Conservation (phyloP, 352 stramenopile species). For the Pythium oligandrum region DNA sequence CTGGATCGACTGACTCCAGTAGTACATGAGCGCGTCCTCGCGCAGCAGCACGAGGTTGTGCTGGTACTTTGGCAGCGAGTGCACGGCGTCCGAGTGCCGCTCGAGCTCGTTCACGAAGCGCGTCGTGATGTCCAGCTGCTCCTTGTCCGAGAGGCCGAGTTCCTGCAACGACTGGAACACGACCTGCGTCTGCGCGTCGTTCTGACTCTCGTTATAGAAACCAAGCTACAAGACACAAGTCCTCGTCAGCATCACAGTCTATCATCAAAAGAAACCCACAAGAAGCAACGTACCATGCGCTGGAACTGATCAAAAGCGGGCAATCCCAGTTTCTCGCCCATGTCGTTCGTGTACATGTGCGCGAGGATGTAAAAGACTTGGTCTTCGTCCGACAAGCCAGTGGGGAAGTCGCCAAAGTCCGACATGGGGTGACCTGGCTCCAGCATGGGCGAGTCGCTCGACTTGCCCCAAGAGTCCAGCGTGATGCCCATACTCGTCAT, state of each 20-base stretch:
- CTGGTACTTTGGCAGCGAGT: constrained; percentile 80
- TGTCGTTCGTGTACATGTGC: constrained; percentile 66
- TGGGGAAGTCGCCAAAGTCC: constrained; percentile 32
- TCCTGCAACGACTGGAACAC: constrained; percentile 68
- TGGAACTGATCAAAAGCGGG: constrained; percentile 83
- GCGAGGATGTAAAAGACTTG: constrained; percentile 81
- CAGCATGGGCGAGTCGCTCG: constrained; percentile 2
- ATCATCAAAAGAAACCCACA: neutral
- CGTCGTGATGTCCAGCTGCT: constrained; percentile 63
- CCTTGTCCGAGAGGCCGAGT: constrained; percentile 49
- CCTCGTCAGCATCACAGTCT: neutral
- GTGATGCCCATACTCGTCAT: constrained; percentile 79
- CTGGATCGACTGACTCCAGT: constrained; percentile 76
- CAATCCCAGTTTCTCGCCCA: constrained; percentile 66
- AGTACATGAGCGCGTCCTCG: constrained; percentile 84
- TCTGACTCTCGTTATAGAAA: constrained; percentile 75
- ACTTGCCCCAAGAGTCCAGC: constrained; percentile 53
- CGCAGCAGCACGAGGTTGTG: constrained; percentile 81
- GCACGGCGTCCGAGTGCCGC: constrained; percentile 59
- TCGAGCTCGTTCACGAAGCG: constrained; percentile 55
- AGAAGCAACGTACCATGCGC: constrained; percentile 51
- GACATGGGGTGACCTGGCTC: constrained; percentile 20
- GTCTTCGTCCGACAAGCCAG: constrained; percentile 42
- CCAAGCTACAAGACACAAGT: constrained; percentile 37
- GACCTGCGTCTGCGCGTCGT: constrained; percentile 68